Percentiles rank a stretch among this genome's conserved stretches.
phyloP scores from a whole-genome alignment of 768 basidiomycete species.

The Podaxis sp. region DNA sequence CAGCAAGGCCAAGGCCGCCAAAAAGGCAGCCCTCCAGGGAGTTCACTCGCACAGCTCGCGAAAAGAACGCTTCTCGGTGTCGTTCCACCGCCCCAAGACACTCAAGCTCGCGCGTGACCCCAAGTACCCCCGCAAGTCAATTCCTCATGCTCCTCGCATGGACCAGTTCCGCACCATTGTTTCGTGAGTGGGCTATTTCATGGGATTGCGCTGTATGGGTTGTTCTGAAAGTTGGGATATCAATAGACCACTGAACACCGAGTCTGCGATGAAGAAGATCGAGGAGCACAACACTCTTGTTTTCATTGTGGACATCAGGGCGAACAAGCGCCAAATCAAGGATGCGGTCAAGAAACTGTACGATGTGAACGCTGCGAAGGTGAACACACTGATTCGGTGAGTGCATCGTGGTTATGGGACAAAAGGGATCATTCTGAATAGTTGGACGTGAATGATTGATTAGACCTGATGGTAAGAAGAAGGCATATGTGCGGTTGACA shows the following conservation, averaged over 20 bases:
- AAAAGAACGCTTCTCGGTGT: constrained; percentile 82
- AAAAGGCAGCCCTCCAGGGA: constrained; percentile 95
- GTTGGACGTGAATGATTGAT: neutral
- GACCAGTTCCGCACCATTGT: constrained; percentile 96
- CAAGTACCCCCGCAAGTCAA: constrained; percentile 93
- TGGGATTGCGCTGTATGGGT: constrained; percentile 1
- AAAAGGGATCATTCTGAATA: neutral
- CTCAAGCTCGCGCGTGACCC: constrained; percentile 80
- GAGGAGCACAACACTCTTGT: constrained; percentile 99
- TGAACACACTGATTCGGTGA: constrained; percentile 98
- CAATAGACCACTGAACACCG: constrained; percentile 83
- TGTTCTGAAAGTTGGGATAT: constrained; percentile 5
- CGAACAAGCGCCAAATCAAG: constrained; percentile 99
- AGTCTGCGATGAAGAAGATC: constrained; percentile 99
- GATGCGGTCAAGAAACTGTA: constrained; percentile 99
- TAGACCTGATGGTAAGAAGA: constrained; percentile 98
- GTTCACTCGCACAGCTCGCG: constrained; percentile 71
- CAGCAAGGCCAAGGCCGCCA: constrained; percentile 87
- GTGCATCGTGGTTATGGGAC: constrained; percentile 23
- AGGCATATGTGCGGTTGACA: constrained; percentile 96
- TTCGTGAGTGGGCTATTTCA: constrained; percentile 50
- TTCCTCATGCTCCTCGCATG: constrained; percentile 92
- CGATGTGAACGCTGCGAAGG: constrained; percentile 92
- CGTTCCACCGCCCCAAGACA: constrained; percentile 97
- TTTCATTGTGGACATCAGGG: constrained; percentile 92